Evolutionary conservation across 2,329 filamentous ascomycete species (phyloP).

Genomic region (Pseudogymnoascus sp.): DNA sequence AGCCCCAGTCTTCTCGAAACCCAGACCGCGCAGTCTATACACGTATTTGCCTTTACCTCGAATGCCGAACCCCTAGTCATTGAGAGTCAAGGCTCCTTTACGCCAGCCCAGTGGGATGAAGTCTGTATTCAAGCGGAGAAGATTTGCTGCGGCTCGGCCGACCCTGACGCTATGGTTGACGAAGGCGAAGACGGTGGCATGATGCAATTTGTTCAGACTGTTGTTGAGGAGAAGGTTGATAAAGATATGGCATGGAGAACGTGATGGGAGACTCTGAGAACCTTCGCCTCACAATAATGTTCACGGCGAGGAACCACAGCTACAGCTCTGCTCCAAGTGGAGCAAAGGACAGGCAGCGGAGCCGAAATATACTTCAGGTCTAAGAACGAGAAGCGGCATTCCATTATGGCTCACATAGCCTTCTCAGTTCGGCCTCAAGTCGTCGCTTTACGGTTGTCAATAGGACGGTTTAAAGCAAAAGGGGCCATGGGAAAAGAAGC

Average conservation of each 20-base stretch:
- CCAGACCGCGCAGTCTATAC: slow-evolving; percentile 59
- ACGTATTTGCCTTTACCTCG: slow-evolving; percentile 78
- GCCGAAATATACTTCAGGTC: neutral
- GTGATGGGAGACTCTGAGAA: slow-evolving; percentile 16
- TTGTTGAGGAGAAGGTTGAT: slow-evolving; percentile 49
- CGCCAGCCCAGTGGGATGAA: slow-evolving; percentile 66
- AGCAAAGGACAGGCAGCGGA: neutral
- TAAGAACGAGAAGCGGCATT: neutral
- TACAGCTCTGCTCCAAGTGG: neutral
- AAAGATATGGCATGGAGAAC: slow-evolving; percentile 51
- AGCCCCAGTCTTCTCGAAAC: slow-evolving; percentile 59
- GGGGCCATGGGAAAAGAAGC: neutral
- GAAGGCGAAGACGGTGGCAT: slow-evolving; percentile 41
- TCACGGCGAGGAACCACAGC: neutral
- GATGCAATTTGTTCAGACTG: slow-evolving; percentile 54
- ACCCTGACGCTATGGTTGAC: slow-evolving; percentile 24
- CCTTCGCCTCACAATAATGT: neutral
- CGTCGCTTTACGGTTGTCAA: neutral
- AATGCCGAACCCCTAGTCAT: slow-evolving; percentile 65
- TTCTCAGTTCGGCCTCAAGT: neutral
- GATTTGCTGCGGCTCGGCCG: slow-evolving; percentile 50
- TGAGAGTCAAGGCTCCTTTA: slow-evolving; percentile 77
- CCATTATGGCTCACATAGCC: neutral
- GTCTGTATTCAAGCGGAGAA: slow-evolving; percentile 57
- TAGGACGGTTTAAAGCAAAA: neutral